phyloP scores from a whole-genome alignment of 1,139 yeast species.

The Pichia sp. region DNA sequence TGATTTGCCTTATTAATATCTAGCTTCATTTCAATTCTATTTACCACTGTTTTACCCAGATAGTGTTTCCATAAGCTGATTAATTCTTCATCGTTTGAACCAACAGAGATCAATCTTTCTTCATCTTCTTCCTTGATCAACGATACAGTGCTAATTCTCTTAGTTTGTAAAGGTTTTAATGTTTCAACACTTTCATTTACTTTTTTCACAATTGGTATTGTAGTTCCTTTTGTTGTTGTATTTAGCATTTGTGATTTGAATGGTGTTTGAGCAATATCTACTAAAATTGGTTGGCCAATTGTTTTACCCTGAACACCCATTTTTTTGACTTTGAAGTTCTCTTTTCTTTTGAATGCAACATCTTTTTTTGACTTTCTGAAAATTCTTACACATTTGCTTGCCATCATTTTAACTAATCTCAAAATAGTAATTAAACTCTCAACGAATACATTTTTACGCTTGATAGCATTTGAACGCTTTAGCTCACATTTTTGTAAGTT shows the following conservation, averaged over 20 bases:
- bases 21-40: constrained; percentile 22
- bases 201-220: neutral
- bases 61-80: constrained; percentile 23
- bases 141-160: constrained; percentile 2
- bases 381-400: constrained; percentile 14
- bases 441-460: constrained; percentile 21
- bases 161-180: neutral
- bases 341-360: constrained; percentile 6
- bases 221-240: neutral
- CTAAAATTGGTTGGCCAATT: constrained; percentile 11
- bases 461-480: constrained; percentile 23
- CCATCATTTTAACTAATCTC: constrained; percentile 6
- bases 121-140: constrained; percentile 1
- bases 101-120: neutral
- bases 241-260: constrained; percentile 6
- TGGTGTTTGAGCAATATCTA: constrained; percentile 10
- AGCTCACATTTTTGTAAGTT: constrained; percentile 10
- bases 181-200: neutral
- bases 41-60: constrained; percentile 18
- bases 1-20: constrained; percentile 15
- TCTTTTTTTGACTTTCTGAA: constrained; percentile 8
- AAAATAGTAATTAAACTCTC: constrained; percentile 12
- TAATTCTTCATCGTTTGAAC: constrained; percentile 6
- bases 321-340: neutral
- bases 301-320: neutral